Percentiles rank a stretch among this genome's conserved stretches.
Evolutionary conservation across 2,329 filamentous ascomycete genomes (phyloP).

Genomic region (Cercospora brassicicola): DNA sequence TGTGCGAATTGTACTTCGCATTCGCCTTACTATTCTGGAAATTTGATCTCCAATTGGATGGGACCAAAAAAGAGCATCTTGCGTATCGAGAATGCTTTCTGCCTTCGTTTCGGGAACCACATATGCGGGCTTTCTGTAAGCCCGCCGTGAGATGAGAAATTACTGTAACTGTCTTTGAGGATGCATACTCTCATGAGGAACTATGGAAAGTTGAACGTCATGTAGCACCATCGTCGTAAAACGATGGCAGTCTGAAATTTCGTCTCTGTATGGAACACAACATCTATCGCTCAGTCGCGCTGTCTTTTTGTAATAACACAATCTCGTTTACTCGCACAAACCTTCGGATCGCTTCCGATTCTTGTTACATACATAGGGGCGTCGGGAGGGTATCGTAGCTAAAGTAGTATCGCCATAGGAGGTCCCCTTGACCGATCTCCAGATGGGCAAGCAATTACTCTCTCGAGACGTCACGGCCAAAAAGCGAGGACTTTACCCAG

Average conservation of each 20-base stretch:
- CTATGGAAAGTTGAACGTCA: neutral
- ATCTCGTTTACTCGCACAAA: neutral
- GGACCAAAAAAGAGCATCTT: slow-evolving; percentile 15
- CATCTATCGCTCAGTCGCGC: slow-evolving; percentile 10
- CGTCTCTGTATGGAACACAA: neutral
- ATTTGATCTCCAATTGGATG: slow-evolving; percentile 20
- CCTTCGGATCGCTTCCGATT: neutral
- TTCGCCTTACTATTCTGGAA: slow-evolving; percentile 21
- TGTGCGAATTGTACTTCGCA: slow-evolving; percentile 21
- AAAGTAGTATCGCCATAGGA: neutral
- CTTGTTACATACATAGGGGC: neutral
- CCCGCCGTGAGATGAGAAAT: slow-evolving; percentile 1
- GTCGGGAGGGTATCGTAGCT: neutral
- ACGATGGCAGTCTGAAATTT: neutral
- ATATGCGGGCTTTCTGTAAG: slow-evolving; percentile 19
- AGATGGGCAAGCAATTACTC: slow-evolving; percentile 53
- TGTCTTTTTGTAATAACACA: neutral
- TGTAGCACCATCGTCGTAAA: neutral
- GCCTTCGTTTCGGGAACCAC: slow-evolving; percentile 18
- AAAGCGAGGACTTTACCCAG: slow-evolving; percentile 96
- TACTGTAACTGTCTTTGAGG: neutral
- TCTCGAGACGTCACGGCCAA: slow-evolving; percentile 89
- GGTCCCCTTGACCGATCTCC: neutral
- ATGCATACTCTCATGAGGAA: too few species aligned
- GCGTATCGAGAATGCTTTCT: slow-evolving; percentile 24